Evolutionary conservation across 2,329 filamentous ascomycete genomes (phyloP).

Genomic region (Arthrobotrys sphaeroides): DNA sequence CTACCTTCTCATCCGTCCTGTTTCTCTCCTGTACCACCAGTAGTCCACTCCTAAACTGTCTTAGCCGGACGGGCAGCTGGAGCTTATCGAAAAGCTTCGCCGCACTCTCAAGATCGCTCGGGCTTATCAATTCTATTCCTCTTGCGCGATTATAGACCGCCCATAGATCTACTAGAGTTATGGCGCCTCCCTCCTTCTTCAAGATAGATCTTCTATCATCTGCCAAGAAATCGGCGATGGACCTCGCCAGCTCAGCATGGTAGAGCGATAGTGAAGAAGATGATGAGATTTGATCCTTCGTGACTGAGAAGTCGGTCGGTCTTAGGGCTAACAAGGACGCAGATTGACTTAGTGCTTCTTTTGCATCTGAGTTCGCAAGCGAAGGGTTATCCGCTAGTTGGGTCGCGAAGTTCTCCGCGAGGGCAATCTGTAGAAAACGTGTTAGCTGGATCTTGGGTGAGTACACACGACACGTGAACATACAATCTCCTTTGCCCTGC

Average conservation of each 20-base stretch:
- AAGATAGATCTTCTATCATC: constrained; percentile 83
- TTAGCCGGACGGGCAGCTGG: constrained; percentile 82
- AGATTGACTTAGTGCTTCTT: constrained; percentile 79
- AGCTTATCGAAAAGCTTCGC: constrained; percentile 87
- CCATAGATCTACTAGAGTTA: constrained; percentile 90
- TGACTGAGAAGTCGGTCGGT: constrained; percentile 53
- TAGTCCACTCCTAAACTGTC: constrained; percentile 92
- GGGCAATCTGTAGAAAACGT: constrained; percentile 27
- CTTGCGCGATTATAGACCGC: constrained; percentile 92
- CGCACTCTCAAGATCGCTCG: constrained; percentile 89
- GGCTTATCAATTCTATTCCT: constrained; percentile 92
- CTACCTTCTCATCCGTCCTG: constrained; percentile 89
- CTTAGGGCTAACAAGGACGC: constrained; percentile 72
- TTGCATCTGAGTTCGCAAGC: constrained; percentile 73
- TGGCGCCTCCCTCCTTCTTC: constrained; percentile 82
- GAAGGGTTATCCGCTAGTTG: constrained; percentile 49
- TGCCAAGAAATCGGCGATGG: constrained; percentile 86
- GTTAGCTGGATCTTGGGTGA: not conserved
- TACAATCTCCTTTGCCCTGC: constrained; percentile 90
- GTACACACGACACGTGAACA: not conserved
- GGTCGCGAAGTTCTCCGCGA: constrained; percentile 47
- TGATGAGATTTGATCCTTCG: constrained; percentile 56
- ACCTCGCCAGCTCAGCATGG: constrained; percentile 83
- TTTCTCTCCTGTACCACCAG: constrained; percentile 90
- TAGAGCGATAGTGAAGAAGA: constrained; percentile 71